A percentile compares a stretch with the other conserved stretches of the same genome.
Conservation (phyloP, 352 stramenopile genomes). For the Lagenidium giganteum region DNA sequence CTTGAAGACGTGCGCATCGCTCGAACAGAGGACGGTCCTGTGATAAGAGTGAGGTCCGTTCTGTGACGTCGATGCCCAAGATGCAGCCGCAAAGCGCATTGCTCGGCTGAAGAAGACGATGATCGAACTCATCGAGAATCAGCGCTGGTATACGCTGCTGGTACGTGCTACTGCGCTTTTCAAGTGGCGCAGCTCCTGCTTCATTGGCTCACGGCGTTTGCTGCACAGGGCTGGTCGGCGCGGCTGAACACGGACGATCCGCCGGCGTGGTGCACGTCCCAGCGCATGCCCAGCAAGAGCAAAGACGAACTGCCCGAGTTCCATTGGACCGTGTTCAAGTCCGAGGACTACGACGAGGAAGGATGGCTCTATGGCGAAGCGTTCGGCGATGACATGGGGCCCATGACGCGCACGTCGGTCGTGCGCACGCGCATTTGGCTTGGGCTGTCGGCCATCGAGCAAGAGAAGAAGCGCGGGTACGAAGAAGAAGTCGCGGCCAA, state of each 20-base stretch:
- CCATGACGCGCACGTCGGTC: conserved; percentile 53
- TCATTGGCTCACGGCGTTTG: too few species aligned
- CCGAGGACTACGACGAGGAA: conserved; percentile 81
- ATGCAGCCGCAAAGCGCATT: too few species aligned
- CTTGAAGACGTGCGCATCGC: too few species aligned
- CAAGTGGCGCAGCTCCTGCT: conserved; percentile 1
- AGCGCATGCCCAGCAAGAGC: conserved; percentile 29
- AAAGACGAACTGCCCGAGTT: conserved; percentile 59
- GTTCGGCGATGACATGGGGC: conserved; percentile 62
- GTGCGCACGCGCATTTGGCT: conserved; percentile 84
- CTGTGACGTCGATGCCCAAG: too few species aligned
- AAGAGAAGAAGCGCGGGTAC: conserved; percentile 14
- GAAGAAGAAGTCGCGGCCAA: not conserved
- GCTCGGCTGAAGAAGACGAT: not conserved
- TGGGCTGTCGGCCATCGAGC: conserved; percentile 27
- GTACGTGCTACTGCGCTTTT: conserved; percentile 22
- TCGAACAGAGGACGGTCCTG: too few species aligned
- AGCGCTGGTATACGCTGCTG: conserved; percentile 78
- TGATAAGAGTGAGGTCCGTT: too few species aligned
- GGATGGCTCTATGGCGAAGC: conserved; percentile 74
- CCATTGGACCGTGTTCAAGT: conserved; percentile 77
- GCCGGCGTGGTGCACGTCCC: conserved; percentile 55
- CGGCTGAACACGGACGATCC: conserved; percentile 66
- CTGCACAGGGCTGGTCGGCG: conserved; percentile 77
- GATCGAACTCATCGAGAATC: conserved; percentile 81